phyloP scores from a whole-genome alignment of 1,284 basidiomycete species.

The Fistulina hepatica region DNA sequence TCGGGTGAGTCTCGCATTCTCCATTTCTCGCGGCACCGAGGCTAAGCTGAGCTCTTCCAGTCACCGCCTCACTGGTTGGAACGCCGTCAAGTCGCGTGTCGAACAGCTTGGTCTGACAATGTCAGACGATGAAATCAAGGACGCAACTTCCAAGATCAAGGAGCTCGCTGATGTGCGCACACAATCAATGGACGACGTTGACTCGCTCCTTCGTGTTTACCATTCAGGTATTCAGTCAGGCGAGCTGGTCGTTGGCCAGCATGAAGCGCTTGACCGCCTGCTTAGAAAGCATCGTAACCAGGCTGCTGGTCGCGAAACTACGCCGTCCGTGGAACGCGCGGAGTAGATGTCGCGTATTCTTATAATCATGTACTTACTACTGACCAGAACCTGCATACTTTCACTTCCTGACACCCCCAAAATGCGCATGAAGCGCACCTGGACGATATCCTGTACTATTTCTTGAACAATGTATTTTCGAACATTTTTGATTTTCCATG shows the following conservation, averaged over 20 bases:
- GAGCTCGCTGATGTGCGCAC: slow-evolving; percentile 97
- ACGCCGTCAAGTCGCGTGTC: slow-evolving; percentile 97
- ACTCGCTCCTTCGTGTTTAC: slow-evolving; percentile 91
- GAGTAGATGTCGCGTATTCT: too few relatives aligned
- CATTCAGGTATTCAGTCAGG: slow-evolving; percentile 85
- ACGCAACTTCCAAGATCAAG: slow-evolving; percentile 99
- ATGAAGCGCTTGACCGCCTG: slow-evolving; percentile 75
- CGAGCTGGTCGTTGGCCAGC: slow-evolving; percentile 79
- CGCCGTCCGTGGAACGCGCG: slow-evolving; percentile 19
- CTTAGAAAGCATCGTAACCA: slow-evolving; percentile 65
- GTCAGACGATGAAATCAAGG: slow-evolving; percentile 91
- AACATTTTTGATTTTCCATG: too few relatives aligned
- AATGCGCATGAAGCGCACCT: too few relatives aligned
- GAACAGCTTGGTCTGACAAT: slow-evolving; percentile 88
- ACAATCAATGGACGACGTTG: slow-evolving; percentile 99
- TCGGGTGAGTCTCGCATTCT: slow-evolving; percentile 49
- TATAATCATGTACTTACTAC: slow-evolving; percentile 1
- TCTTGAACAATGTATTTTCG: too few relatives aligned
- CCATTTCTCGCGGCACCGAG: not conserved
- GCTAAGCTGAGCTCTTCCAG: slow-evolving; percentile 29
- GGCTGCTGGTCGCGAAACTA: slow-evolving; percentile 21
- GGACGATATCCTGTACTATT: too few relatives aligned
- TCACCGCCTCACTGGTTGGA: slow-evolving; percentile 95
- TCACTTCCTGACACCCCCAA: too few relatives aligned
- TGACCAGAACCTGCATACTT: too few relatives aligned